phyloP scores from a whole-genome alignment of 257 asterid species.

The Osmanthus fragrans region DNA sequence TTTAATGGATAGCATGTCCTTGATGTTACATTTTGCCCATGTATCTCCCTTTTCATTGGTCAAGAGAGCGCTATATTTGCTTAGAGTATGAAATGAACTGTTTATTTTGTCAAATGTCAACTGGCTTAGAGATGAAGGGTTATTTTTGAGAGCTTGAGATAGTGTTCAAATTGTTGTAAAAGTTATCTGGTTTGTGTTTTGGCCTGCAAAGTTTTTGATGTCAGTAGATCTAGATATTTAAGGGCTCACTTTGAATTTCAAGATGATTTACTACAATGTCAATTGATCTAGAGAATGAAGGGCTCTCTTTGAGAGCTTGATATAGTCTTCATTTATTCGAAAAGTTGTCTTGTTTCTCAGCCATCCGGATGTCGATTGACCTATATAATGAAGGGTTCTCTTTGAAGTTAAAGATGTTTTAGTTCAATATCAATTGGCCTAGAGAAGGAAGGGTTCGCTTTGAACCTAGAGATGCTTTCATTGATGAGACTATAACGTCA shows the following conservation, averaged over 20 bases:
- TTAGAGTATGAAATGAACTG: constrained; percentile 11
- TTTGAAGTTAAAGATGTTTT: not conserved
- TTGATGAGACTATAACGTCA: not conserved
- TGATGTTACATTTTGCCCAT: constrained; percentile 35
- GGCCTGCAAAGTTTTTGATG: not conserved
- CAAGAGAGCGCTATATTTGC: constrained; percentile 24
- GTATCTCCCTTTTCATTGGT: constrained; percentile 40
- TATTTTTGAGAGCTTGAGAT: constrained; percentile 15
- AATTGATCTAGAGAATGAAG: not conserved
- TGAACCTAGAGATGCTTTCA: not conserved
- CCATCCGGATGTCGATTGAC: not conserved
- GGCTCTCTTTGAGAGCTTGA: not conserved
- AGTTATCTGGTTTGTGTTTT: not conserved
- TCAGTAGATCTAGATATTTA: not conserved
- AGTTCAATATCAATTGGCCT: not conserved
- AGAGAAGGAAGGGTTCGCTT: not conserved
- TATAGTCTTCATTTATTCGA: not conserved
- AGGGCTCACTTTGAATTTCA: not conserved
- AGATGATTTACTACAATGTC: not conserved
- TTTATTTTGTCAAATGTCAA: not conserved
- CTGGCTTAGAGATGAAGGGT: not conserved
- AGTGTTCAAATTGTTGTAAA: not conserved
- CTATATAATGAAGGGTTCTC: not conserved
- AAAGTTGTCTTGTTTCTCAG: not conserved
- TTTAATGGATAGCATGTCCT: constrained; percentile 34